Evolutionary conservation across 495 filamentous ascomycete species (phyloP).

Genomic region (Tuber magnatum): DNA sequence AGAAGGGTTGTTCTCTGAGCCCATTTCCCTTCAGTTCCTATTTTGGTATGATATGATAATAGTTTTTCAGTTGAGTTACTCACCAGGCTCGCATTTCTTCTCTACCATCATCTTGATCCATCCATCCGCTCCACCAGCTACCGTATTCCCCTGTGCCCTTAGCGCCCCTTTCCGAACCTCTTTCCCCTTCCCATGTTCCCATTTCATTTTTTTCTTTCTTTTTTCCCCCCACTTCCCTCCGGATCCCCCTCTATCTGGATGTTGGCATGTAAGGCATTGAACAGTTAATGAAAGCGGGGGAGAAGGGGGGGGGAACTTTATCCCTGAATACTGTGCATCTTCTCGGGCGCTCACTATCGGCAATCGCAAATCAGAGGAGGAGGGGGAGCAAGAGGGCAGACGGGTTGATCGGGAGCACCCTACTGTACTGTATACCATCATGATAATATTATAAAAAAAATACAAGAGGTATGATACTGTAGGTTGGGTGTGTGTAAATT

Average conservation of each 20-base stretch:
- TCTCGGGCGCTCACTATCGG: neutral
- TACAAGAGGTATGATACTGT: neutral
- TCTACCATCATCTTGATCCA: neutral
- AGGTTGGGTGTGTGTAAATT: neutral
- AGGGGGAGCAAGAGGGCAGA: neutral
- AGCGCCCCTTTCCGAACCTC: conserved; percentile 7
- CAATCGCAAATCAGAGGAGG: neutral
- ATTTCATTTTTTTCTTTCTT: conserved; percentile 17
- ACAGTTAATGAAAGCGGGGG: neutral
- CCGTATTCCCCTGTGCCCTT: conserved; percentile 1
- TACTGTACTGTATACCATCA: neutral
- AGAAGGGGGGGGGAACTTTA: neutral
- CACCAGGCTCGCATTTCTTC: neutral
- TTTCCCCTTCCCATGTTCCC: conserved; percentile 12
- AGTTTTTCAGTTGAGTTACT: neutral
- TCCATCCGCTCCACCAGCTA: neutral
- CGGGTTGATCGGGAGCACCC: neutral
- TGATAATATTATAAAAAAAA: neutral
- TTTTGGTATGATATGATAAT: conserved; percentile 2
- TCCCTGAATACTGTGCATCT: neutral
- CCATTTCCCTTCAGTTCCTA: neutral
- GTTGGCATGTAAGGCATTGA: neutral
- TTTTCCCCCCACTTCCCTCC: conserved; percentile 4
- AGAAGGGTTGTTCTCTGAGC: neutral
- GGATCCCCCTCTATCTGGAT: neutral